Percentiles rank a stretch among this genome's conserved stretches.
phyloP scores from a whole-genome alignment of 2,329 filamentous ascomycete genomes.

The Blastomyces emzantsi region DNA sequence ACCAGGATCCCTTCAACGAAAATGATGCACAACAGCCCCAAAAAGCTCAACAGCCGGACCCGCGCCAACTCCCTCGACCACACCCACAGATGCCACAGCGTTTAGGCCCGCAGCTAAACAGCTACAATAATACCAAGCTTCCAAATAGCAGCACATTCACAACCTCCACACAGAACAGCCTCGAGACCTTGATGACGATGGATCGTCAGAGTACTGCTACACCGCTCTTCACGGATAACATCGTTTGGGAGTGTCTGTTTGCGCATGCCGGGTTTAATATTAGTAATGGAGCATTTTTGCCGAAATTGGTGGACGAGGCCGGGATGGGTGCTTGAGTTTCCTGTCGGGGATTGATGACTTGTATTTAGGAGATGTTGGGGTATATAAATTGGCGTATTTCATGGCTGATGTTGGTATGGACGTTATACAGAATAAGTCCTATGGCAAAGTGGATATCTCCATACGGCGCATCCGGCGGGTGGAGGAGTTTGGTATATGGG shows the following conservation, averaged over 20 bases:
- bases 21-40: background rate
- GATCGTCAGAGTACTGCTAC: constrained; percentile 10
- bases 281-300: constrained; percentile 18
- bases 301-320: constrained; percentile 12
- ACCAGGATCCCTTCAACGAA: background rate
- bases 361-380: background rate
- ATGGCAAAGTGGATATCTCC: background rate
- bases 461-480: background rate
- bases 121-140: background rate
- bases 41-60: background rate
- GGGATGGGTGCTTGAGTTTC: background rate
- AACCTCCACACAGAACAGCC: background rate
- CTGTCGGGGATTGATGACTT: background rate
- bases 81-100: background rate
- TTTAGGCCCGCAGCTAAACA: background rate
- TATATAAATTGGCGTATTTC: background rate
- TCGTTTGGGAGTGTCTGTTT: constrained; percentile 19
- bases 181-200: constrained; percentile 1
- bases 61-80: background rate
- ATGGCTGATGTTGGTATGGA: background rate
- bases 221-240: constrained; percentile 16
- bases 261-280: constrained; percentile 21
- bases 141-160: background rate
- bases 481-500: background rate
- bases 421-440: background rate